phyloP scores from a whole-genome alignment of 2,329 filamentous ascomycete genomes.

The Nemania sp. region DNA sequence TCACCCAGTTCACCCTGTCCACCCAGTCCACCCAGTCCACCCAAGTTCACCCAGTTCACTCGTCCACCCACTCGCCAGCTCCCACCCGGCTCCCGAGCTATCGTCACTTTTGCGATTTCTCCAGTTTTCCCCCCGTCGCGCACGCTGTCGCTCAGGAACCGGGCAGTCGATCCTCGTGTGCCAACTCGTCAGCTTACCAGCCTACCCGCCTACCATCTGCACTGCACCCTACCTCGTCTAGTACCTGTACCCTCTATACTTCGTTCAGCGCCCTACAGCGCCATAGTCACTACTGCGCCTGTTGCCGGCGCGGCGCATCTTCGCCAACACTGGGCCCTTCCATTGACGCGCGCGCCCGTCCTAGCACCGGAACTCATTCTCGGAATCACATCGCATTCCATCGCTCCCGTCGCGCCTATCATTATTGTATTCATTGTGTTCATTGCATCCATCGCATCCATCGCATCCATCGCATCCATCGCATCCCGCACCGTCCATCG shows the following conservation, averaged over 20 bases:
- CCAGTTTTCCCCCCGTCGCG: constrained; percentile 38
- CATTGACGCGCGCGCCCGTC: no score
- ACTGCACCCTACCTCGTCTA: no score
- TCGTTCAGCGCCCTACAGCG: background rate
- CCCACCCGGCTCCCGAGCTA: constrained; percentile 15
- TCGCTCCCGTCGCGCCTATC: no score
- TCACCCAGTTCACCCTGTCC: no score
- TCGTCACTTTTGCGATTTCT: constrained; percentile 30
- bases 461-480: constrained; percentile 15
- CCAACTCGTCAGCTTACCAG: constrained; percentile 25
- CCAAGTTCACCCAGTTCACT: no score
- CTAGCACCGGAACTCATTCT: no score
- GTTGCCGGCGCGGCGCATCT: constrained; percentile 24
- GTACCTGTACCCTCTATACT: no score
- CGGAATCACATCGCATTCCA: no score
- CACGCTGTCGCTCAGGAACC: constrained; percentile 37
- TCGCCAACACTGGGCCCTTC: constrained; percentile 1
- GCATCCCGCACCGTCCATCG: constrained; percentile 7
- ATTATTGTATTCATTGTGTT: no score
- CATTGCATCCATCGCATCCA: background rate
- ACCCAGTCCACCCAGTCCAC: no score
- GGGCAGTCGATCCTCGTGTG: constrained; percentile 28
- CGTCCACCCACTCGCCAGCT: constrained; percentile 4
- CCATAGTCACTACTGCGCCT: constrained; percentile 8
- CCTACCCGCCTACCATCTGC: constrained; percentile 22